phyloP scores from a whole-genome alignment of 768 basidiomycete genomes.

The Pulveroboletus sp. region DNA sequence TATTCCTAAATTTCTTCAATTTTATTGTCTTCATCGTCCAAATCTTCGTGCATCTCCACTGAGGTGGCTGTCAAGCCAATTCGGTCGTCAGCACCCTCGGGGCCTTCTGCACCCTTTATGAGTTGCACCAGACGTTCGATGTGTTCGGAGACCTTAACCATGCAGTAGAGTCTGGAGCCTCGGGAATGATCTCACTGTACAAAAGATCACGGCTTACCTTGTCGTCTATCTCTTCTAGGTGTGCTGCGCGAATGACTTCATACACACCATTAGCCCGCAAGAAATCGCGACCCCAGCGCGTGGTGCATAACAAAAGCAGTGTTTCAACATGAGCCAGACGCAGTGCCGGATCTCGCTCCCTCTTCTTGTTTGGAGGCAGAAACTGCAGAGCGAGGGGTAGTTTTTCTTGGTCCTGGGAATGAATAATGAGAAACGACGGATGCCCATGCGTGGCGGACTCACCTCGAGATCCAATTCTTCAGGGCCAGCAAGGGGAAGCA shows the following conservation, averaged over 20 bases:
- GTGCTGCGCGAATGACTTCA: slow-evolving; percentile 72
- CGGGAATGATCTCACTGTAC: neutral
- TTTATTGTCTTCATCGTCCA: slow-evolving; percentile 63
- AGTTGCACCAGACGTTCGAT: slow-evolving; percentile 86
- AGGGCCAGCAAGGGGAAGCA: slow-evolving; percentile 89
- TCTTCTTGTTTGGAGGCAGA: slow-evolving; percentile 75
- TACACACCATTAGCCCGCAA: slow-evolving; percentile 81
- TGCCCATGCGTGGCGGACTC: slow-evolving; percentile 6
- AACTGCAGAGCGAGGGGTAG: slow-evolving; percentile 83
- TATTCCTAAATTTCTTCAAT: slow-evolving; percentile 67
- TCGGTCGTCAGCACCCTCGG: slow-evolving; percentile 39
- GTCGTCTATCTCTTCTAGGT: slow-evolving; percentile 75
- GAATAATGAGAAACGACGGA: neutral
- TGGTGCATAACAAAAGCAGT: slow-evolving; percentile 82
- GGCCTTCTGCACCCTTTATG: slow-evolving; percentile 73
- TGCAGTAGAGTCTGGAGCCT: neutral
- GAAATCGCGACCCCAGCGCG: slow-evolving; percentile 81
- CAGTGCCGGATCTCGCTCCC: slow-evolving; percentile 74
- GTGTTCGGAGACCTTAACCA: slow-evolving; percentile 68
- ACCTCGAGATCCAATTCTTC: slow-evolving; percentile 95
- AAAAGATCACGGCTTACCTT: slow-evolving; percentile 43
- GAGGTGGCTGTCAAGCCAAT: slow-evolving; percentile 22
- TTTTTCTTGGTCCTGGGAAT: slow-evolving; percentile 75
- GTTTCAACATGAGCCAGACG: slow-evolving; percentile 87
- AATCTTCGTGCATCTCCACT: slow-evolving; percentile 23